Base-by-base conservation (phyloP, 1,139 yeast genomes). In the Groenewaldozyma auringiensis region DNA sequence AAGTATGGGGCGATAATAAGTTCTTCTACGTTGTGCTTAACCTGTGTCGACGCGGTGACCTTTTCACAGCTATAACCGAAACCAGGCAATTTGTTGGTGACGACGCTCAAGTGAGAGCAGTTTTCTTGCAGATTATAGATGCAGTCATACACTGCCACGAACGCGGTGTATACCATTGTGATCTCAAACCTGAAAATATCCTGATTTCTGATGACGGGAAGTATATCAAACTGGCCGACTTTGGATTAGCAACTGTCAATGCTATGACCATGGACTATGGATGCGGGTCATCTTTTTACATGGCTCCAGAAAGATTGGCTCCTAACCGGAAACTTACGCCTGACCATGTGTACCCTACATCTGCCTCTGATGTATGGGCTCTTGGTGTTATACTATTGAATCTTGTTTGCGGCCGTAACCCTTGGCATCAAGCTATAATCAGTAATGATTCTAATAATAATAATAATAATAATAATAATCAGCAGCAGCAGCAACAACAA, bases 111-210 rank as follows among this genome's bases (percentile, higher is more conserved):
- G 79, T 84, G 68, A 83, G 83, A 59, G 74, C 76, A 46, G 85
- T 84, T 37, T 85, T 87, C 62, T 63, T 81, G 25, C 96, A 88
- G 63, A 67, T 88, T 42, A 68, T 86, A 17, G 86, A 83, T 50
- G 94, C 81, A 1, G 71, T 88, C 31, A 71, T 74, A 39, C 81
- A 78, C 63, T 83, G 95, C 59, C 86, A 83, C 55, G 67, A 73
- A 11, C 68, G 71, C 37, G 77, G 79, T 33, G 76, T 88, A 13
- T 88, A 76, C 58, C 96, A 88, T 61, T 88, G 96, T 64, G 96
- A 88, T 63, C 73, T 88, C 55, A 87, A 88, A 64, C 96, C 96
- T 1, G 96, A 88, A 64, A 88, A 88, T 61, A 76, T 88, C 41
- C 69, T 88, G 69, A 79, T 83, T 25, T 74, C 81, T 44, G 75